Evolutionary conservation across 495 filamentous ascomycete genomes (phyloP), one percentile per base, ranked within the genome.

Genomic region (Aspergillus baeticus): DNA sequence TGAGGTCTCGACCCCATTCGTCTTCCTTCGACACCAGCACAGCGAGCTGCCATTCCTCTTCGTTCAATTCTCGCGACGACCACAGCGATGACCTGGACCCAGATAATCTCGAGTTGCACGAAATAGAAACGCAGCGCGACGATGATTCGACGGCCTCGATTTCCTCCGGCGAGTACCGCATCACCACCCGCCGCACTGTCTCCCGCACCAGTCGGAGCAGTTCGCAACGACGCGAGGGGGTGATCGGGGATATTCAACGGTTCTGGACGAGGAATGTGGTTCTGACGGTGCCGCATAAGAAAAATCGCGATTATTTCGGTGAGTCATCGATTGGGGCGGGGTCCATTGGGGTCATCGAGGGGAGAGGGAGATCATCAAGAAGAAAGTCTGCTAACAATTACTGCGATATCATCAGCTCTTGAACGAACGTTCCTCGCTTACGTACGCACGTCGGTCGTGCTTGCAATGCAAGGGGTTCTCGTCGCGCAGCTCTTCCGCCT

Each of bases 341-440:
- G 36, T 23, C 13, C 23, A 21, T 13, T 14, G 51, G 14, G 18
- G 21, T 18, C 0, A 26, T 13, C 29, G 23, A 1, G 14, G 26
- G 36, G 4, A n/a, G 17, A 15, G 38, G 22, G 8, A 31, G 20
- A 18, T n/a, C 20, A 39, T 14, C 29, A 22, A 51, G 39, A 15
- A 48, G 17, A 22, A 34, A 1, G 6, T 13, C 13, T 29, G 23
- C 36, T 43, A 55, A 49, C 29, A 15, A 31, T 18, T 37, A 57
- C 21, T 18, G 23, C 22, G 31, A 2, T 18, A 29, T n/a, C 10
- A 34, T 15, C 42, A 92, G 90, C 89, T 26, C 77, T 91, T 22
- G 88, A 94, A 70, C 77, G 88, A 54, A 94, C 88, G 33, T 93
- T 88, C 66, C 83, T 93, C 41, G 84, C 78, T 46, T 92, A 92